A percentile compares a stretch with the other conserved stretches of the same genome.
These are phyloP conservation scores for Calonectria pauciramosa DNA, from an alignment of 2,329 filamentous ascomycete genomes.

Conservation along the genomic window DNA sequence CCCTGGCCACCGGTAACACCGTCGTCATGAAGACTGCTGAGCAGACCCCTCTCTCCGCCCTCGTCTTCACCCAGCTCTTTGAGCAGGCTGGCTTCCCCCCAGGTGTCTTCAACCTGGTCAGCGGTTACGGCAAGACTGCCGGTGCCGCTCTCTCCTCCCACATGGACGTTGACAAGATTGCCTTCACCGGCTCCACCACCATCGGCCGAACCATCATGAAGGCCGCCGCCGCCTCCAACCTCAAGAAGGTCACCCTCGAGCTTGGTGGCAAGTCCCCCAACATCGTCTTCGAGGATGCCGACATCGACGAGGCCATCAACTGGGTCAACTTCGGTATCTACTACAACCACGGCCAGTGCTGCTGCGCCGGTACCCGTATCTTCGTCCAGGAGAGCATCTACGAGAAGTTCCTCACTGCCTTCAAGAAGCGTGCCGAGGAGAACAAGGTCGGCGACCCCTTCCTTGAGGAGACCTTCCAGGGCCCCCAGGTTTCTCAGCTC, in stretches of 20 bases:
- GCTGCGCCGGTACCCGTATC: constrained; percentile 84
- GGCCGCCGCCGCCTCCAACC: constrained; percentile 80
- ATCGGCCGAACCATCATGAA: constrained; percentile 85
- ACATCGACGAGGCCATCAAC: constrained; percentile 81
- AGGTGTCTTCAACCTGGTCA: constrained; percentile 83
- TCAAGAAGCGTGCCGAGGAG: constrained; percentile 80
- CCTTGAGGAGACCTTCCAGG: constrained; percentile 84
- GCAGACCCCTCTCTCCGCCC: constrained; percentile 80
- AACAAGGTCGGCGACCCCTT: constrained; percentile 91
- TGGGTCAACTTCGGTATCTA: constrained; percentile 83
- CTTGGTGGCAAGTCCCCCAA: constrained; percentile 86
- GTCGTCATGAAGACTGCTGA: constrained; percentile 82
- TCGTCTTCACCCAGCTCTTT: constrained; percentile 74
- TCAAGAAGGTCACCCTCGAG: constrained; percentile 87
- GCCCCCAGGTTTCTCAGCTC: constrained; percentile 86
- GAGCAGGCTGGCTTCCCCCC: constrained; percentile 85
- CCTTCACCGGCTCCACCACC: constrained; percentile 83
- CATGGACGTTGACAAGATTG: constrained; percentile 87
- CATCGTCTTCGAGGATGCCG: constrained; percentile 83
- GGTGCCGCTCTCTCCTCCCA: constrained; percentile 82
- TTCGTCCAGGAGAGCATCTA: constrained; percentile 90
- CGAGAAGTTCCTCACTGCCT: constrained; percentile 85
- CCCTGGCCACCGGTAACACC: constrained; percentile 79
- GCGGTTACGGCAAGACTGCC: constrained; percentile 82
- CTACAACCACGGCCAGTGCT: constrained; percentile 75